phyloP scores from a whole-genome alignment of 805 yeast species.

The Grigorovia yakushimaensis region DNA sequence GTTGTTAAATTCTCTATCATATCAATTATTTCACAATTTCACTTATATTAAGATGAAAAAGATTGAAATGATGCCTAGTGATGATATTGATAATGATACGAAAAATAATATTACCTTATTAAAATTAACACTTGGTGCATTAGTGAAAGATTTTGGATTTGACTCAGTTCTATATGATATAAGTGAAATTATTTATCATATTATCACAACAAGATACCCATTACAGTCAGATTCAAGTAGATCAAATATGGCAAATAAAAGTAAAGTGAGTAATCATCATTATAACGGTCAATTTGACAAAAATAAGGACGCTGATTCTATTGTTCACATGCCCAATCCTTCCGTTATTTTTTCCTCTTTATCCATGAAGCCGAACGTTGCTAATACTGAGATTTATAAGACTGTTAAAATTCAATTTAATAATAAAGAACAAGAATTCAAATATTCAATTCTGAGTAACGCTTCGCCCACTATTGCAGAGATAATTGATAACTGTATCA shows the following conservation, averaged over 20 bases:
- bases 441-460: constrained; percentile 51
- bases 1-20: constrained; percentile 20
- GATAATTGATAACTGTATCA: constrained; percentile 65
- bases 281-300: background rate
- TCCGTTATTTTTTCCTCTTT: constrained; percentile 16
- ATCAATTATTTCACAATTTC: constrained; percentile 13
- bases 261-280: background rate
- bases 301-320: background rate
- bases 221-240: constrained; percentile 15
- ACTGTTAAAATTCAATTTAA: constrained; percentile 43
- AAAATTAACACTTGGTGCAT: constrained; percentile 44
- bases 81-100: background rate
- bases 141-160: constrained; percentile 74
- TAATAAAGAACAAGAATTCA: constrained; percentile 48
- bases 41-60: background rate
- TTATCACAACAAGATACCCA: constrained; percentile 56
- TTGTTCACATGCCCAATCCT: background rate
- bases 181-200: constrained; percentile 54
- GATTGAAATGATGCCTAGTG: background rate
- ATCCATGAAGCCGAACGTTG: constrained; percentile 30
- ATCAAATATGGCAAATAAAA: background rate
- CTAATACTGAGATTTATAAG: constrained; percentile 28
- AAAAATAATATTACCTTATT: constrained; percentile 39
- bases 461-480: constrained; percentile 78
- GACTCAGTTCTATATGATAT: constrained; percentile 44